Evolutionary conservation across 495 filamentous ascomycete genomes (phyloP), one percentile per base, ranked within the genome.

Genomic region (Parathielavia hyrcaniae): DNA sequence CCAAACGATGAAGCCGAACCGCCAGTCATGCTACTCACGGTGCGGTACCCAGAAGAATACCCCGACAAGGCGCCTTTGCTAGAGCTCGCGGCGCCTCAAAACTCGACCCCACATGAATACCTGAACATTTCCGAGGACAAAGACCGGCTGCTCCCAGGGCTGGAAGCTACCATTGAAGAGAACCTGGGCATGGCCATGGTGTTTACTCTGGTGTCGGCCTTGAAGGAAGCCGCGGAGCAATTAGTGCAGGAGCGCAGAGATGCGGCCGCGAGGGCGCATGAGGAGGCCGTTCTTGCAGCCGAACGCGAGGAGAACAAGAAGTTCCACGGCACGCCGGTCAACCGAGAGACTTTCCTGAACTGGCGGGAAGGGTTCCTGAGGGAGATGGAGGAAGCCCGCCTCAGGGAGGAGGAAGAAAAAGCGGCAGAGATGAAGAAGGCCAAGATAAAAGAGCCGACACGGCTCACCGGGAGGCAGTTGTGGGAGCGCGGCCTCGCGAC

Each of bases 171-270:
- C 0, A 85, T 97, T 34, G 82, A 88, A 58, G 93, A 97, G 71
- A 97, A 91, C 59, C 69, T 97, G 38, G 93, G 93, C 34, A 96
- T 96, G 83, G 87, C 90, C n/a, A 99, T 99, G 93, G 79, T 99
- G 0, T 99, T 96, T 73, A 90, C 91, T 0, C 75, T 99, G 17
- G 84, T 91, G 34, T 87, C 85, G 40, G 83, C 88, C 4, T 72
- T 99, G 53, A 97, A 96, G 66, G 93, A 99, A 57, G 77, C 78
- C 38, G 90, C 89, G 6, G 93, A 99, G 74, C 76, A 81, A 53
- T 77, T 99, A 22, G 83, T 96, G 64, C 59, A 69, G 3, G 83
- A 89, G 47, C 83, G 95, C 22, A 73, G 63, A 48, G 79, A 83
- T 49, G 81, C 77, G 8, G 84, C 79, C 10, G 81, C 81, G 11